These are phyloP conservation scores for Monosporascus sp. DNA, from an alignment of 2,329 filamentous ascomycete species.

Conservation along the genomic window DNA sequence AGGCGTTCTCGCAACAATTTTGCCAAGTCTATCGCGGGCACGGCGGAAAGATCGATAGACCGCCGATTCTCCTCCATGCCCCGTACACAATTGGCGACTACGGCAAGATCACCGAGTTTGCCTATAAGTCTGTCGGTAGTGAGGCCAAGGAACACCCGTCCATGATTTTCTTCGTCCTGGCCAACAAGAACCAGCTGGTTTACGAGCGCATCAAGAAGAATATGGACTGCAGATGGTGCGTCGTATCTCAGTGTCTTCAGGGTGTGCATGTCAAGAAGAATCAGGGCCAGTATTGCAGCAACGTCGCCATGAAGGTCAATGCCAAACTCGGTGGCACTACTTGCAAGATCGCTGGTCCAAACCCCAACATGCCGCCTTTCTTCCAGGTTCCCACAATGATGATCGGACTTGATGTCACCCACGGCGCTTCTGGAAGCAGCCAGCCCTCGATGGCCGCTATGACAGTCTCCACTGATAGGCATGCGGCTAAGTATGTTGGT, in stretches of 20 bases:
- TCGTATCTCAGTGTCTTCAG: conserved; percentile 79
- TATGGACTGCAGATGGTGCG: conserved; percentile 77
- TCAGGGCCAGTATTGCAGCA: conserved; percentile 81
- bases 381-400: conserved; percentile 64
- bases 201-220: conserved; percentile 89
- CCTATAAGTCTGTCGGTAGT: conserved; percentile 51
- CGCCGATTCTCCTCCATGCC: conserved; percentile 30
- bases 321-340: conserved; percentile 88
- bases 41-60: conserved; percentile 36
- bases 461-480: conserved; percentile 70
- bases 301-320: conserved; percentile 95
- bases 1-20: conserved; percentile 49
- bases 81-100: conserved; percentile 35
- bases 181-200: conserved; percentile 60
- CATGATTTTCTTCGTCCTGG: conserved; percentile 74
- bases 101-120: conserved; percentile 47
- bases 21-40: conserved; percentile 40
- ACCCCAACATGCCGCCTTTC: conserved; percentile 29
- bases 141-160: conserved; percentile 56
- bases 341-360: conserved; percentile 35
- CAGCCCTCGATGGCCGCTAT: conserved; percentile 79
- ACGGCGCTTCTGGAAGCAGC: conserved; percentile 63
- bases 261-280: conserved; percentile 61
- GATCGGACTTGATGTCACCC: conserved; percentile 87
- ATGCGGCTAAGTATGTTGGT: conserved; percentile 71